Base-by-base conservation (phyloP, 75 land plant species). In the Ceratopteris richardii region DNA sequence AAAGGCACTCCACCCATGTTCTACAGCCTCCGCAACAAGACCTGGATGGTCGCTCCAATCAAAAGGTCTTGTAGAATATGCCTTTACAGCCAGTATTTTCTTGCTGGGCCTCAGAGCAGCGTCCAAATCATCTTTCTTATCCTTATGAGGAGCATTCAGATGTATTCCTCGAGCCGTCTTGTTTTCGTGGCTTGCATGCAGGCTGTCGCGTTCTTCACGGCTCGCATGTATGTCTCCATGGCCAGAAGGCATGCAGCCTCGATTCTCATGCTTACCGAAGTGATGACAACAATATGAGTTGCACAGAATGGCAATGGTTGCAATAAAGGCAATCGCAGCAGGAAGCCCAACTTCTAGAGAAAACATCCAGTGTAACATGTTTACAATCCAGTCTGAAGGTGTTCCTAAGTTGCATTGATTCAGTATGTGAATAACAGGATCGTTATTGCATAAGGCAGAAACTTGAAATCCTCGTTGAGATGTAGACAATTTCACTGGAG, bases 1-100 rank as follows among this genome's bases (percentile, higher is more conserved):
- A 62, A 92, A 92, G 0, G 76, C 44, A 5, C 72, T 23, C 97
- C 94, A 92, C 2, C 97, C 97, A 53, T 75, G 70, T 66, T 92
- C 89, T 40, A 84, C 77, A 0, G 88, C 94, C 36, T 82, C 94
- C 10, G 70, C 56, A 25, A 88, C 41, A 4, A 88, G 78, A 17
- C 63, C 56, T 1, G 93, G 86, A 47, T 82, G 64, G 22, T 92
- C 86, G 14, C 43, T 58, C 97, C 97, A 91, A 5, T 61, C 65
- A 62, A 91, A 91, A 21, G 76, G 55, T 2, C 69, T 60, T 19
- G 26, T 27, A 0, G 80, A 61, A 16, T 43, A 24, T 42, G 29
- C 23, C 51, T 4, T 44, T 3, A 64, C 11, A 58, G 47, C 42
- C 23, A 58, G 43, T 58, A 64, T 54, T 25, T 36, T 39, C 18